Evolutionary conservation across 208 protist species (phyloP).

Genomic region (Acanthamoeba healyi): DNA sequence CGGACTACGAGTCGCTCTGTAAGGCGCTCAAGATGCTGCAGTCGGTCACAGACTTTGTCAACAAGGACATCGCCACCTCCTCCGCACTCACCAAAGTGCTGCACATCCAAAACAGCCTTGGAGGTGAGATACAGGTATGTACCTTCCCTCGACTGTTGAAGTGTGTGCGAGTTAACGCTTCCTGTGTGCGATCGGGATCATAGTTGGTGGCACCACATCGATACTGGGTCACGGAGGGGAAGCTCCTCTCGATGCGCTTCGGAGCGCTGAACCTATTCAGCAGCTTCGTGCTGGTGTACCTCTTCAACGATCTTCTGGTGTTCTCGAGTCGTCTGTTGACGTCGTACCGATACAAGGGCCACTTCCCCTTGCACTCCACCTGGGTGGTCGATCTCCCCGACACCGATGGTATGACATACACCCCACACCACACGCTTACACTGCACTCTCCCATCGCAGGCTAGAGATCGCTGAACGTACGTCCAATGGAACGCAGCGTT

Average conservation of each 20-base stretch:
- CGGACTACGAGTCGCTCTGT: slow-evolving; percentile 62
- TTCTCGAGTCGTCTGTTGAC: slow-evolving; percentile 46
- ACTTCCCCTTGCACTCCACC: slow-evolving; percentile 61
- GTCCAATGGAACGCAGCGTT: slow-evolving; percentile 39
- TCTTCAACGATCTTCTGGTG: slow-evolving; percentile 62
- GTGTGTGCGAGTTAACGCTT: no score
- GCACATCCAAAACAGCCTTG: slow-evolving; percentile 69
- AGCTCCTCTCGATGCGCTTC: slow-evolving; percentile 62
- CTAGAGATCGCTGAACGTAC: no score
- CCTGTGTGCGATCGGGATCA: no score
- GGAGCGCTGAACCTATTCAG: slow-evolving; percentile 32
- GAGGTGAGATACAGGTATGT: slow-evolving; percentile 54
- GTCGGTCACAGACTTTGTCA: slow-evolving; percentile 68
- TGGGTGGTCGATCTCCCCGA: slow-evolving; percentile 68
- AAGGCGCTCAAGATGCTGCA: slow-evolving; percentile 68
- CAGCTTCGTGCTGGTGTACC: slow-evolving; percentile 42
- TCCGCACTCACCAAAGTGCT: slow-evolving; percentile 58
- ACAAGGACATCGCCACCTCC: slow-evolving; percentile 72
- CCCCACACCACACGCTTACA: neutral
- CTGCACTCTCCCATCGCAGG: no score
- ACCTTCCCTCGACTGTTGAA: no score
- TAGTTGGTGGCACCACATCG: slow-evolving; percentile 60
- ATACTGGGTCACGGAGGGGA: slow-evolving; percentile 61
- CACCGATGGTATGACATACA: slow-evolving; percentile 20
- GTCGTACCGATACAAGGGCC: slow-evolving; percentile 61